These are phyloP conservation scores for Coemansia sp. DNA, from an alignment of 192 early-diverging fungal species.

Conservation along the genomic window DNA sequence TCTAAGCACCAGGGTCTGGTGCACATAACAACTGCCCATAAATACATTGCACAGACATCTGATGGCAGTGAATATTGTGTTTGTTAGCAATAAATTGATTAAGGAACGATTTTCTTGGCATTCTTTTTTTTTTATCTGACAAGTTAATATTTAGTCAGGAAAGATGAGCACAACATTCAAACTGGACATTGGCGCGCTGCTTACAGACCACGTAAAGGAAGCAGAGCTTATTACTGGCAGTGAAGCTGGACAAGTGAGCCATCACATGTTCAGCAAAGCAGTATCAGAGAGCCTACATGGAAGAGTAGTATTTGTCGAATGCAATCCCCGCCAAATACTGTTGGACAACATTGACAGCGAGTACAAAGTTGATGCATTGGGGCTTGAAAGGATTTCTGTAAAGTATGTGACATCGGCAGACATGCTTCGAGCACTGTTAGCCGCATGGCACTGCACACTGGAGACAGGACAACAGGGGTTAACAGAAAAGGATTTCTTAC, in stretches of 20 bases:
- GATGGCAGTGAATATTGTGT: too few relatives aligned
- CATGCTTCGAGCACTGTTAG: slow-evolving; percentile 38
- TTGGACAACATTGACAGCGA: slow-evolving; percentile 9
- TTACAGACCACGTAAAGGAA: slow-evolving; percentile 36
- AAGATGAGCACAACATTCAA: neutral
- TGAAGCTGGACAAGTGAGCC: slow-evolving; percentile 8
- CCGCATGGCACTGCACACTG: slow-evolving; percentile 35
- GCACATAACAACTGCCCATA: too few relatives aligned
- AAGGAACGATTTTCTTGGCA: neutral
- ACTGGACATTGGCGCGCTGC: slow-evolving; percentile 34
- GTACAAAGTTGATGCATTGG: neutral
- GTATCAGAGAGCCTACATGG: neutral
- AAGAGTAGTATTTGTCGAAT: slow-evolving; percentile 36
- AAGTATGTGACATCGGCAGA: slow-evolving; percentile 27
- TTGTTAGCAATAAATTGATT: neutral
- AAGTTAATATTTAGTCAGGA: neutral
- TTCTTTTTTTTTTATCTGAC: slow-evolving; percentile 3
- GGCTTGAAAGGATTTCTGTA: slow-evolving; percentile 25
- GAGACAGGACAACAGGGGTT: neutral
- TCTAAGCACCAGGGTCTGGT: neutral
- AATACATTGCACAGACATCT: too few relatives aligned
- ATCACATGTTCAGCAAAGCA: slow-evolving; percentile 25
- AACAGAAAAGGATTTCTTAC: slow-evolving; percentile 33
- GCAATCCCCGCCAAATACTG: slow-evolving; percentile 19
- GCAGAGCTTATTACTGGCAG: slow-evolving; percentile 20